These are phyloP conservation scores for Quercus wislizeni DNA, from an alignment of 306 rosid genomes.

Conservation along the genomic window DNA sequence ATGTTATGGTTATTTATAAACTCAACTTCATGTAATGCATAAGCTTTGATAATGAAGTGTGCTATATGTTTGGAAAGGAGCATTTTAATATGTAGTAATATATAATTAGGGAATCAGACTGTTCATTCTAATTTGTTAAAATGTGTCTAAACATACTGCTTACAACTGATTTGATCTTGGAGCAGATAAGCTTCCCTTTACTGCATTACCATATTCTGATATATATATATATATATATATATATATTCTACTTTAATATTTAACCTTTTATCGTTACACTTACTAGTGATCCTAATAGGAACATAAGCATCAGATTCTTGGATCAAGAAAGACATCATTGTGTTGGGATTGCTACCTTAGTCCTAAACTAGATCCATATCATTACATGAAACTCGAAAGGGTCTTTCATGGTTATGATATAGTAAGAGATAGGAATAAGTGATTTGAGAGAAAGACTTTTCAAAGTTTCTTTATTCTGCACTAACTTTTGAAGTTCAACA, in stretches of 20 bases:
- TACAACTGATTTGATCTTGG: too few species aligned
- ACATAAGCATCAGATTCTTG: neutral
- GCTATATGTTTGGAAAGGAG: neutral
- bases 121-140: neutral
- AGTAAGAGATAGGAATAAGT: neutral
- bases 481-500: neutral
- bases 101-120: neutral
- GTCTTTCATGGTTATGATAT: neutral
- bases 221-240: neutral
- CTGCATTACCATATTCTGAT: neutral
- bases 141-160: neutral
- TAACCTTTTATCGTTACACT: neutral
- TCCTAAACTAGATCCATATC: neutral
- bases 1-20: neutral
- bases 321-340: neutral
- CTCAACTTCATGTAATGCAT: neutral
- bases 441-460: neutral
- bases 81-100: neutral
- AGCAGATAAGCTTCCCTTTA: neutral
- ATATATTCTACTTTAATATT: neutral
- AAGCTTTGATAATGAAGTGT: neutral
- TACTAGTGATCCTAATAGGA: neutral
- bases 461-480: neutral
- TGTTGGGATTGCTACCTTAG: neutral
- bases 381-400: neutral